Percentiles rank a stretch among this genome's conserved stretches.
phyloP scores from a whole-genome alignment of 768 basidiomycete genomes.

The Cantharellus anzutake region DNA sequence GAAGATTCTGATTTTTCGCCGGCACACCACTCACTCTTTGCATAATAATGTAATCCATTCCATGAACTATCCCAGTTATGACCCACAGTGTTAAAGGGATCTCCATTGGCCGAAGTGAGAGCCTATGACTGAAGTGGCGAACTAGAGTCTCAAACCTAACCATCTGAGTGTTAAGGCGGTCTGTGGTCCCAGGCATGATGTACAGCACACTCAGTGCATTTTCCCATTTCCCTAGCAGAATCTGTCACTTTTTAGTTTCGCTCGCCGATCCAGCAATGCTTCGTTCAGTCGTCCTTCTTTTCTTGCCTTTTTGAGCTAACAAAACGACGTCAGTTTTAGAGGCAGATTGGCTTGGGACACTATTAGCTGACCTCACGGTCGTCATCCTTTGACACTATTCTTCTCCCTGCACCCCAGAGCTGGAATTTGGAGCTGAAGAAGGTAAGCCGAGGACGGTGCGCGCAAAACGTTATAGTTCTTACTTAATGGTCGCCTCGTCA shows the following conservation, averaged over 20 bases:
- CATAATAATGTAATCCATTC: too few species aligned
- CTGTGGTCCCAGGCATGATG: too few species aligned
- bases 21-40: too few species aligned
- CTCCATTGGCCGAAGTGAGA: too few species aligned
- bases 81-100: too few species aligned
- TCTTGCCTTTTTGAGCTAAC: constrained; percentile 53
- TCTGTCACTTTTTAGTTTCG: constrained; percentile 48
- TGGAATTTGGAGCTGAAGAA: constrained; percentile 44
- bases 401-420: constrained; percentile 68
- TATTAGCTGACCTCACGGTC: constrained; percentile 41
- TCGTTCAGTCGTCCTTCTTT: constrained; percentile 71
- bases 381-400: constrained; percentile 48
- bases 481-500: constrained; percentile 64
- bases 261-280: constrained; percentile 55
- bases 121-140: too few species aligned
- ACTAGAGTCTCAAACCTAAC: too few species aligned
- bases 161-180: too few species aligned
- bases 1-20: too few species aligned
- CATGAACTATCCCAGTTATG: too few species aligned
- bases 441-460: background rate
- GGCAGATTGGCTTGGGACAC: background rate
- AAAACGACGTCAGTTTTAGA: background rate
- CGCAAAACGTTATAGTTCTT: constrained; percentile 16
- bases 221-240: constrained; percentile 7
- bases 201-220: background rate